Base-by-base conservation (phyloP, 805 yeast genomes). In the Sungouiozyma ichnusensis region DNA sequence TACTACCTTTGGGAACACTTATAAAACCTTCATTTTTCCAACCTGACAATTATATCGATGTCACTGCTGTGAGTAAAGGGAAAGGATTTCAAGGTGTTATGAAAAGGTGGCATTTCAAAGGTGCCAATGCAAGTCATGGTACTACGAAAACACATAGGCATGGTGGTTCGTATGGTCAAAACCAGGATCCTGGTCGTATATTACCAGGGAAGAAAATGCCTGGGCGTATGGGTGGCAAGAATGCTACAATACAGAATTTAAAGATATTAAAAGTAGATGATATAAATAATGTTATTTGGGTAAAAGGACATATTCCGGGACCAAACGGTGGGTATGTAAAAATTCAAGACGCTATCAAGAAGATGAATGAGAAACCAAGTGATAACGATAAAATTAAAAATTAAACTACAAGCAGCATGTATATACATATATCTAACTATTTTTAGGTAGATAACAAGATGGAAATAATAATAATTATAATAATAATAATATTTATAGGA, bases 171-270 rank as follows among this genome's bases (percentile, higher is more conserved):
- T 87, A 83, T 54, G 98, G 98, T 76, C 86, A 81, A 63, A 84
- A 85, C 57, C 94, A 92, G 51, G 82, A 85, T 48, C 98, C 98
- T 13, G 97, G 95, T 57, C 83, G 98, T 69, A 85, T 87, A 41
- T 69, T 87, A 48, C 97, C 97, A 14, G 97, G 97, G 18, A 88
- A 85, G 68, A 90, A 87, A 66, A 90, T 92, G 98, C 94, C 97
- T 32, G 98, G 98, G 50, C 84, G 85, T 63, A 81, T 88, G 92
- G 98, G 98, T 51, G 80, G 76, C 47, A 71, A 74, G 42, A 71
- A 69, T 52, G 74, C 76, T 47, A 90, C 97, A 3, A 74, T 78
- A 19, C 83, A 79, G 60, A 88, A 86, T 61, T 71, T 79, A 19
- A 72, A 79, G 58, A 80, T 92, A 17, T 68, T 92, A 56, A 83